Conservation (phyloP, 805 yeast genomes). For the Lachancea nothofagi region DNA sequence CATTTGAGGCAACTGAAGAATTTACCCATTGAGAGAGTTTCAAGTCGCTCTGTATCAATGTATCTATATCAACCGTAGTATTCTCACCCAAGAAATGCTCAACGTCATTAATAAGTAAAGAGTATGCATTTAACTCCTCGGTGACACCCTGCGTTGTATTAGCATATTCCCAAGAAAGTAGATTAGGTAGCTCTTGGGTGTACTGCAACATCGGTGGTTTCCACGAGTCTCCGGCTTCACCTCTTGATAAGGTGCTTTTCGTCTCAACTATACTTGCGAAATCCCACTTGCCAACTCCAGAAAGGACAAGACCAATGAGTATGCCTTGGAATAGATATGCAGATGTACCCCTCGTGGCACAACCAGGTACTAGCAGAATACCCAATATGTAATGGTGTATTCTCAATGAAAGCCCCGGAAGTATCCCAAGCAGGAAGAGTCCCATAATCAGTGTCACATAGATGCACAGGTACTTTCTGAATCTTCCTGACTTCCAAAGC, state of each 20-base stretch:
- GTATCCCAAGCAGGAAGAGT: constrained; percentile 39
- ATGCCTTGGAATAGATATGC: constrained; percentile 81
- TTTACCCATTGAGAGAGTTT: constrained; percentile 30
- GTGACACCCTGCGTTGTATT: constrained; percentile 11
- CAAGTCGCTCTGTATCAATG: constrained; percentile 31
- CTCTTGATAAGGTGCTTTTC: constrained; percentile 55
- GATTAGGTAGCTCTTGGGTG: constrained; percentile 15
- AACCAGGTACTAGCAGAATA: constrained; percentile 73
- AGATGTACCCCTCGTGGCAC: constrained; percentile 63
- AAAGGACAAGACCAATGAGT: constrained; percentile 68
- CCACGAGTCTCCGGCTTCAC: constrained; percentile 55
- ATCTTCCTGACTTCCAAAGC: constrained; percentile 73
- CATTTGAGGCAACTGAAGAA: constrained; percentile 28
- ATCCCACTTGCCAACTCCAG: constrained; percentile 92
- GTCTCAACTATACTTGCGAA: constrained; percentile 86
- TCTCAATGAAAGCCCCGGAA: constrained; percentile 69
- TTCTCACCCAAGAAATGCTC: constrained; percentile 62
- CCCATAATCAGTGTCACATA: constrained; percentile 45
- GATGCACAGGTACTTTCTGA: constrained; percentile 50
- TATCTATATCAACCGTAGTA: constrained; percentile 39
- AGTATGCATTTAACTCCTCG: constrained; percentile 42
- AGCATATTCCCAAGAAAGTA: constrained; percentile 28
- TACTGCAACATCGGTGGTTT: constrained; percentile 45
- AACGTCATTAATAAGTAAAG: constrained; percentile 71
- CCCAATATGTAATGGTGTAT: constrained; percentile 82